Evolutionary conservation across 306 rosid species (phyloP).

Genomic region (Cicer arietinum): DNA sequence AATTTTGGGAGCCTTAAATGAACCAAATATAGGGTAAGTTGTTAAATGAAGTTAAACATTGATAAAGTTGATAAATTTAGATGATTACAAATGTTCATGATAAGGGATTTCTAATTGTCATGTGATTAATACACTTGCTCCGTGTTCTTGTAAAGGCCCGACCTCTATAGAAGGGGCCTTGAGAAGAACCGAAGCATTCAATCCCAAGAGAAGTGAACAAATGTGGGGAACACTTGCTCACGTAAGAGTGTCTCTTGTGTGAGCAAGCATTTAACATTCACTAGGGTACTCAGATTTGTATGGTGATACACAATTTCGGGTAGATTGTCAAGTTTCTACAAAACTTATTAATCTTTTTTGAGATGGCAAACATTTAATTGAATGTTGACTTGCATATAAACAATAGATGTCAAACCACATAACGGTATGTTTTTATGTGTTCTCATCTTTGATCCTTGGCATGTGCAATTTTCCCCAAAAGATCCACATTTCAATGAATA

Average conservation of each 20-base stretch:
- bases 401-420: background rate
- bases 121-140: background rate
- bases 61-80: constrained; percentile 14
- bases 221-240: background rate
- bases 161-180: background rate
- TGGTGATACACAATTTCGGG: background rate
- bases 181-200: background rate
- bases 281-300: background rate
- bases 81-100: background rate
- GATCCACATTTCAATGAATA: background rate
- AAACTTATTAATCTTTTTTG: background rate
- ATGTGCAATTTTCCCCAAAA: background rate
- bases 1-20: constrained; percentile 6
- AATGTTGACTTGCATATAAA: background rate
- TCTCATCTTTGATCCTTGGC: background rate
- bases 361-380: background rate
- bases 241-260: background rate
- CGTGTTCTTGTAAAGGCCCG: background rate
- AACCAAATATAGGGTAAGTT: constrained; percentile 10
- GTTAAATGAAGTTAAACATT: constrained; percentile 3
- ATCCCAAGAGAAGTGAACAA: background rate
- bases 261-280: background rate
- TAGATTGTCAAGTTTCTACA: background rate
- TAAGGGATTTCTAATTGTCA: constrained; percentile 11
- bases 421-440: background rate